phyloP scores from a whole-genome alignment of 106 monocot genomes.

The Dendrobium nobile region DNA sequence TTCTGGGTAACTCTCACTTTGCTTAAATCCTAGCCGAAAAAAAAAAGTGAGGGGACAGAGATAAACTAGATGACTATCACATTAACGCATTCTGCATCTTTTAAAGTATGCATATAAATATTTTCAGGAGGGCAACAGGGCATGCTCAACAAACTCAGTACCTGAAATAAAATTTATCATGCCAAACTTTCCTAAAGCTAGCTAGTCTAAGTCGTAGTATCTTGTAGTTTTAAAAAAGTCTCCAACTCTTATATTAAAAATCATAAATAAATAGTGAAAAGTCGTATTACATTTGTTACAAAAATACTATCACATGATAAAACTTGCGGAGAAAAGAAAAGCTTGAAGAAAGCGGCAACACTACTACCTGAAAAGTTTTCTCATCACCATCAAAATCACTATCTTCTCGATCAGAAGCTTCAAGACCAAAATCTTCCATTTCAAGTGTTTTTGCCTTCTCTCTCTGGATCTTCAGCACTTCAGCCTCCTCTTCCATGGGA shows the following conservation, averaged over 20 bases:
- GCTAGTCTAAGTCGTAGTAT: not conserved
- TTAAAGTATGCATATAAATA: not conserved
- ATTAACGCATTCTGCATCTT: not conserved
- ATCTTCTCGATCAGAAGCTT: conserved; percentile 35
- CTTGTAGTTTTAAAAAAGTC: not conserved
- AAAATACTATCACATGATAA: not conserved
- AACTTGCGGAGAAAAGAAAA: not conserved
- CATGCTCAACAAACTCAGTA: not conserved
- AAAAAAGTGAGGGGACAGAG: not conserved
- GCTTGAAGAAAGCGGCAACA: not conserved
- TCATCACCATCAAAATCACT: conserved; percentile 29
- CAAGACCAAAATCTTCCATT: conserved; percentile 72
- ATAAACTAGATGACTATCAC: not conserved
- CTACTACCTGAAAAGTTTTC: conserved; percentile 32
- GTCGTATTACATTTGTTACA: not conserved
- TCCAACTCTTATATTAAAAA: not conserved
- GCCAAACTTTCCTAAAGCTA: not conserved
- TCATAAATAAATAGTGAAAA: not conserved
- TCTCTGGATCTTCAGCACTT: conserved; percentile 54
- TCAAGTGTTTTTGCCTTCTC: conserved; percentile 60
- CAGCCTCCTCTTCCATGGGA: conserved; percentile 62
- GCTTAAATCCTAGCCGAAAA: conserved; percentile 15
- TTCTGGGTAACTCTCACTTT: conserved; percentile 15
- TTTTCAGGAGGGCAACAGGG: not conserved
- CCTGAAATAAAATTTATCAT: not conserved